A percentile compares a stretch with the other conserved stretches of the same genome.
Evolutionary conservation across 2,329 filamentous ascomycete species (phyloP).

Genomic region (Ophiostoma fasciatum): DNA sequence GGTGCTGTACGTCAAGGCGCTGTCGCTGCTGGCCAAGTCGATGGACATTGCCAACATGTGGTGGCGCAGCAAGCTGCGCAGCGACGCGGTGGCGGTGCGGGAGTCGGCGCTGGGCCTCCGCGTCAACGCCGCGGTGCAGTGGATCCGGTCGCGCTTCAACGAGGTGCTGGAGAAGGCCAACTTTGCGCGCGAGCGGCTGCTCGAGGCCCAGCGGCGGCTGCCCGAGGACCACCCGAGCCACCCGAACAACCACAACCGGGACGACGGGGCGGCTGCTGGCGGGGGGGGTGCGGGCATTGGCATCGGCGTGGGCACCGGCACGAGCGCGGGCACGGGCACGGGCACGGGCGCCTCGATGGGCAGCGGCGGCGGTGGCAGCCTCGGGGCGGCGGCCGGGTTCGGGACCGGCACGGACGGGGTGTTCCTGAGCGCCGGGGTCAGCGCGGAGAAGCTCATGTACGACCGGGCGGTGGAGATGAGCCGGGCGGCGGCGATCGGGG

Average conservation of each 20-base stretch:
- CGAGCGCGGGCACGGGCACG: too few relatives aligned
- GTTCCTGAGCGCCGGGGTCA: conserved; percentile 72
- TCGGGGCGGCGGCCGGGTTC: conserved; percentile 35
- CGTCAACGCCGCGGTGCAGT: conserved; percentile 89
- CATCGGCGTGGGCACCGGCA: conserved; percentile 23
- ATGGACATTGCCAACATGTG: conserved; percentile 91
- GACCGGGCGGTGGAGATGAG: conserved; percentile 97
- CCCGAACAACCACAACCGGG: conserved; percentile 50
- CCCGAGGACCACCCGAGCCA: conserved; percentile 77
- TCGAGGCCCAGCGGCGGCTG: conserved; percentile 71
- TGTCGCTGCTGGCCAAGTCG: conserved; percentile 77
- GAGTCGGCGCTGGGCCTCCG: conserved; percentile 45
- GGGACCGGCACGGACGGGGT: conserved; percentile 66
- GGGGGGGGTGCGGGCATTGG: not conserved
- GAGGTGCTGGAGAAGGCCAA: conserved; percentile 95
- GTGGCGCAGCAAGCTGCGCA: conserved; percentile 71
- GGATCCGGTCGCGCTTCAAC: conserved; percentile 88
- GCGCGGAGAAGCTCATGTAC: conserved; percentile 95
- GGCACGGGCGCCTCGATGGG: too few relatives aligned
- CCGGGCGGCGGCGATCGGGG: conserved; percentile 81
- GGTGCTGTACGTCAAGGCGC: conserved; percentile 88
- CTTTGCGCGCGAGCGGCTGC: conserved; percentile 74
- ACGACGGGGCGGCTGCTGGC: too few relatives aligned
- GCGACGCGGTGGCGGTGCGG: conserved; percentile 31
- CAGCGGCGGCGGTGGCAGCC: conserved; percentile 38